phyloP scores from a whole-genome alignment of 2,329 filamentous ascomycete genomes.

The Hypoxylon rubiginosum region DNA sequence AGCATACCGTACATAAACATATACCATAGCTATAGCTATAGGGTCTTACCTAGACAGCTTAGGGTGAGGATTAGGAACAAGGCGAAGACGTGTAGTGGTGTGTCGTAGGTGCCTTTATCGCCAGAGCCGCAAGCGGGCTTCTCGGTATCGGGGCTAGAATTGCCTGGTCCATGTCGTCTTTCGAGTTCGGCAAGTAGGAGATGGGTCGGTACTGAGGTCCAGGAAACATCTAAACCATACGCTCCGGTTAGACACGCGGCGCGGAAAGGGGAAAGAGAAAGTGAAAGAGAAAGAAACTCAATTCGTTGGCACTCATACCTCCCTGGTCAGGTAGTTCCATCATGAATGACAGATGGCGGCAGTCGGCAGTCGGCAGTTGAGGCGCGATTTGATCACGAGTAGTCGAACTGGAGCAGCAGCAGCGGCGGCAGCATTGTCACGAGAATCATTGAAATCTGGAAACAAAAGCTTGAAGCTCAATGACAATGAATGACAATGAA shows the following conservation, averaged over 20 bases:
- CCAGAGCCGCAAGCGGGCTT: slow-evolving; percentile 67
- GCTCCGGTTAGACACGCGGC: slow-evolving; percentile 1
- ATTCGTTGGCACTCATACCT: slow-evolving; percentile 26
- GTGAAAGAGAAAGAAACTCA: not conserved
- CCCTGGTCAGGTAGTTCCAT: slow-evolving; percentile 29
- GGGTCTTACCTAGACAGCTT: slow-evolving; percentile 67
- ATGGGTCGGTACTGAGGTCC: slow-evolving; percentile 67
- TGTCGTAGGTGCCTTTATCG: slow-evolving; percentile 72
- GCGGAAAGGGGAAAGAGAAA: not conserved
- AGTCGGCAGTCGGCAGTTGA: too few species aligned
- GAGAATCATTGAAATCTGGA: not conserved
- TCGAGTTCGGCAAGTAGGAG: slow-evolving; percentile 66
- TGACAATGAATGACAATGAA: too few species aligned
- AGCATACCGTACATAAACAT: slow-evolving; percentile 11
- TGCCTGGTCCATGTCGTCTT: slow-evolving; percentile 57
- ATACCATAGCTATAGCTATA: not conserved
- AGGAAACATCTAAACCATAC: slow-evolving; percentile 52
- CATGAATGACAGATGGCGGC: slow-evolving; percentile 1
- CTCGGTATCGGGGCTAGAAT: slow-evolving; percentile 51
- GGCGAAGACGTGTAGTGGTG: slow-evolving; percentile 75
- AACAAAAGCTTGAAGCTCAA: slow-evolving; percentile 6
- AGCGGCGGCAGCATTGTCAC: slow-evolving; percentile 9
- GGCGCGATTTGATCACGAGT: slow-evolving; percentile 13
- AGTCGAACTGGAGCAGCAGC: not conserved
- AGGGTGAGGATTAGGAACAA: slow-evolving; percentile 74